Evolutionary conservation across 2,329 filamentous ascomycete genomes (phyloP).

Genomic region (Podosphaera aphanis): DNA sequence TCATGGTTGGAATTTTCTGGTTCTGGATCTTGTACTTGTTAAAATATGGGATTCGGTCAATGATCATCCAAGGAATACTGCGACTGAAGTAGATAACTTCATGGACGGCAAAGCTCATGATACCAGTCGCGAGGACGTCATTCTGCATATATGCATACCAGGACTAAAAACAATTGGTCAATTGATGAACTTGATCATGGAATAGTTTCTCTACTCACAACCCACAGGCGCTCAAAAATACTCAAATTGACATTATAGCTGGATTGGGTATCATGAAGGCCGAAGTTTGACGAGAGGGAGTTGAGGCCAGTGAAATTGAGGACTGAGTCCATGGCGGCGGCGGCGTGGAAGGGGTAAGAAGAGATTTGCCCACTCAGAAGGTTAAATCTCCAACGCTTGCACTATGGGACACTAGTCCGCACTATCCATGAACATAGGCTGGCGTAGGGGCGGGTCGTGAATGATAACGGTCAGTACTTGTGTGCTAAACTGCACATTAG

Average conservation of each 20-base stretch:
- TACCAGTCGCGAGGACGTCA: constrained; percentile 83
- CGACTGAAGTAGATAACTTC: constrained; percentile 88
- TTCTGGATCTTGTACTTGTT: constrained; percentile 87
- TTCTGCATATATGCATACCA: constrained; percentile 99
- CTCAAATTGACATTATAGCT: constrained; percentile 63
- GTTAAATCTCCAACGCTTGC: too few species aligned
- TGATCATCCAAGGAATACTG: constrained; percentile 68
- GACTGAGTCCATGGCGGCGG: constrained; percentile 7
- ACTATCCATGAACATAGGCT: too few species aligned
- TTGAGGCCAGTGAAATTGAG: constrained; percentile 12
- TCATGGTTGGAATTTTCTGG: constrained; percentile 65
- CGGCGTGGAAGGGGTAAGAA: not conserved
- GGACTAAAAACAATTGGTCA: constrained; percentile 22
- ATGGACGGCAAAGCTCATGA: constrained; percentile 94
- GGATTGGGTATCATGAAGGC: constrained; percentile 37
- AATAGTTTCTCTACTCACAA: constrained; percentile 26
- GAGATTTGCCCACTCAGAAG: not conserved
- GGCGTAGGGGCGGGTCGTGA: too few species aligned
- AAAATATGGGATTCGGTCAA: constrained; percentile 71
- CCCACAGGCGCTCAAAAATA: constrained; percentile 71
- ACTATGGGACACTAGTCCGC: too few species aligned
- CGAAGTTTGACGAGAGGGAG: constrained; percentile 22
- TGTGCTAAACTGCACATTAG: too few species aligned
- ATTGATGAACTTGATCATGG: constrained; percentile 1
- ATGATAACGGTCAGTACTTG: too few species aligned